Evolutionary conservation across 371 early-diverging fungal genomes (phyloP), one percentile per base, ranked within the genome.

Genomic region (Funneliformis caledonium): DNA sequence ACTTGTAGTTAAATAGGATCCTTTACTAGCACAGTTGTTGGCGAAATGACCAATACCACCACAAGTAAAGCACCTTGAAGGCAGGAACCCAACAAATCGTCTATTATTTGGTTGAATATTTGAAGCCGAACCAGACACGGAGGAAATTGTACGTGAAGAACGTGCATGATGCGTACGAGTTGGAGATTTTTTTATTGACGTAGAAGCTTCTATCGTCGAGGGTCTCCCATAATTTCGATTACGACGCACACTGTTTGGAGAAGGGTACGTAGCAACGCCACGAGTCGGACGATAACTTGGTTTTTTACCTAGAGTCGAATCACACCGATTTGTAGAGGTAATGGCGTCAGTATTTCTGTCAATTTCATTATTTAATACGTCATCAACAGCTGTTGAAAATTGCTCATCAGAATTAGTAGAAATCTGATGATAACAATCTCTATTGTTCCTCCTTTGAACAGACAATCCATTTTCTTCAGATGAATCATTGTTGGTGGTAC

Each of bases 31-130:
- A 70, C 70, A 70, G 43, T 19, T 70, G 22, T 22, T 70, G 16
- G 70, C 45, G 22, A 22, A 70, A 70, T 70, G 70, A 43, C 70
- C 70, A 70, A 70, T 70, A 43, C 70, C 70, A 9, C 70, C 70
- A 45, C 70, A 70, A 43, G 70, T 70, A 70, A 70, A 70, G 10
- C 70, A 70, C 45, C 70, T 70, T 19, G 70, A 70, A 26, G 70
- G 70, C 11, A 70, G n/a, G n/a, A 70, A 70, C 45, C 70, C 70
- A 70, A 70, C 45, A 70, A 70, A 70, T 1, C 70, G 70, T 19
- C 70, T 37, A 45, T 70, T 70, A 70, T 43, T 70, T 22, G 42
- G n/a, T 45, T 37, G 42, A 70, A 31, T 65, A 65, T 31, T 65
- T 14, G 16, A 11, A 22, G 47, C 9, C 7, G 56, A 56, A 56